Base-by-base conservation (phyloP, 768 basidiomycete genomes). In the Mycena sanguinolenta region DNA sequence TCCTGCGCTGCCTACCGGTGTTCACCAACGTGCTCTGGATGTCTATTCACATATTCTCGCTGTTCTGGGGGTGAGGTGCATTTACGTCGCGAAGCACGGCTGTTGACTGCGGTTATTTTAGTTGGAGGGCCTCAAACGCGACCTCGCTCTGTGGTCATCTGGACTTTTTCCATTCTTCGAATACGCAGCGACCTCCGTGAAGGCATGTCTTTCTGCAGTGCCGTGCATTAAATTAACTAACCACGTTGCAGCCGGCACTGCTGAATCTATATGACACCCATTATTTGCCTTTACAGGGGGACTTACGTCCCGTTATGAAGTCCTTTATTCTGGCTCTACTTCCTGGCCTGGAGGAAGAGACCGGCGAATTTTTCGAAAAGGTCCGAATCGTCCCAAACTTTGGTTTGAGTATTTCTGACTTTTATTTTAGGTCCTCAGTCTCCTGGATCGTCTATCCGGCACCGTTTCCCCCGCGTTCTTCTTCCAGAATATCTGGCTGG, bases 151-250 rank as follows among this genome's bases (percentile, higher is more conserved):
- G 23, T 99, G 98, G 98, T 96, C 95, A 0, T 92, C 96, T 5
- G 98, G 98, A 9, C 81, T 99, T 7, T 98, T 99, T 79, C 98
- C 98, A 0, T 99, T 99, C 89, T 98, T 99, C 76, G 96, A 98
- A 82, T 99, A 96, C 80, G 96, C 98, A 13, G 93, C 97, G n/a
- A 99, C 97, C n/a, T 96, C 96, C 23, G 96, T 98, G 67, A 95
- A 95, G 87, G 95, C 94, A 73, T 59, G 82, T 67, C 32, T 49
- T 39, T 2, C 27, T 36, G 30, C 44, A 16, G 25, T 23, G 50
- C n/a, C 46, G 19, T n/a, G 25, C 46, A 28, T 70, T 46, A 27
- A 36, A 25, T 49, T 69, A 61, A 28, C 61, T 38, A 32, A 13
- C 62, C 17, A 60, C 34, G 67, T 39, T 27, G 6, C 54, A 97